Percentiles rank a stretch among this genome's conserved stretches.
These are phyloP conservation scores for Lepidium sativum DNA, from an alignment of 345 rosid genomes.

Conservation along the genomic window DNA sequence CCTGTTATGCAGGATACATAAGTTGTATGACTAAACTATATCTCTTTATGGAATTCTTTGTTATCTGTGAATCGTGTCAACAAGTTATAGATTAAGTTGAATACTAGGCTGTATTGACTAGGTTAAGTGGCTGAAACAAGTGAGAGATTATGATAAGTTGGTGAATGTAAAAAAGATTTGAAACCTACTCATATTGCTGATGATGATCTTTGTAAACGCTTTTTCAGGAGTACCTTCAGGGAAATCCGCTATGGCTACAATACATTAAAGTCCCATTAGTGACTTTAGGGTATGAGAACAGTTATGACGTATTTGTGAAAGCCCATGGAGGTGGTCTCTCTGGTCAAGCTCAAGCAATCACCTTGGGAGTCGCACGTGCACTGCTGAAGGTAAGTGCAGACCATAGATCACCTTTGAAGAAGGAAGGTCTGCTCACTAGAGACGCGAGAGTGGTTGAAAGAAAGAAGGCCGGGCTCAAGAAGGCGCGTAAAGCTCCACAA, in stretches of 20 bases:
- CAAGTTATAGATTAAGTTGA: not conserved
- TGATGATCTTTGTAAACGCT: not conserved
- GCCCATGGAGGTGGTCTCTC: slow-evolving; percentile 95
- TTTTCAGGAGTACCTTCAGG: slow-evolving; percentile 87
- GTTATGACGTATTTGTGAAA: slow-evolving; percentile 83
- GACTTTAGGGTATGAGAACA: slow-evolving; percentile 73
- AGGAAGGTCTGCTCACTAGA: slow-evolving; percentile 80
- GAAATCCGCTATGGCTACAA: slow-evolving; percentile 93
- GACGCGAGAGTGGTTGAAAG: slow-evolving; percentile 88
- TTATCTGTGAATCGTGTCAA: not conserved
- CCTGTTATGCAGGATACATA: not conserved
- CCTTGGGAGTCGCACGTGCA: slow-evolving; percentile 87
- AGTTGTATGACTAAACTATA: not conserved
- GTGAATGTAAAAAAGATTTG: not conserved
- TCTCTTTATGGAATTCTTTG: not conserved
- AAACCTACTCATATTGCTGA: not conserved
- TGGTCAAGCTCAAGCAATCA: slow-evolving; percentile 96
- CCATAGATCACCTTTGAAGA: slow-evolving; percentile 65
- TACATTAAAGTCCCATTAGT: slow-evolving; percentile 71
- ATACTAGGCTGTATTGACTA: not conserved
- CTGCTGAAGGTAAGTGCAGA: slow-evolving; percentile 65
- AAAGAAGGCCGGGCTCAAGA: slow-evolving; percentile 91
- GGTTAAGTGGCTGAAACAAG: not conserved
- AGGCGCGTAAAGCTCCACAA: slow-evolving; percentile 95
- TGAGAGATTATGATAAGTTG: not conserved